Evolutionary conservation across 305 asterid species (phyloP).

Genomic region (Euphrasia arctica): DNA sequence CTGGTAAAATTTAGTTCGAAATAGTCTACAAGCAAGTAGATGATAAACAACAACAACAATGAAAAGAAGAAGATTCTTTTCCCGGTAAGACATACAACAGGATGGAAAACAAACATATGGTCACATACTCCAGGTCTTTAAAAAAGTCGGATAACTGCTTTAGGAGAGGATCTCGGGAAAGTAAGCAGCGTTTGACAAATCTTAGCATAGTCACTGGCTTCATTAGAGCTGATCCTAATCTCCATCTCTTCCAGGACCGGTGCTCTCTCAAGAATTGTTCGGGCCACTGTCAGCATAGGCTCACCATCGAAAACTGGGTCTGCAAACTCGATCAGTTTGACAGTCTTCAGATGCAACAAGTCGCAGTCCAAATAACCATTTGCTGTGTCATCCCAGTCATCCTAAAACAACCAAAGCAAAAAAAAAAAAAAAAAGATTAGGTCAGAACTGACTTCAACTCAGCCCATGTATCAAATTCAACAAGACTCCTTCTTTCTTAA

Average conservation of each 20-base stretch:
- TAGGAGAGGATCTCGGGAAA: not conserved
- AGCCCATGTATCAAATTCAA: not conserved
- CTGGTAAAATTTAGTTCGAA: too few species aligned
- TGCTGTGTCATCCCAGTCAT: not conserved
- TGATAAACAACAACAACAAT: too few species aligned
- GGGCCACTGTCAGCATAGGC: slow-evolving; percentile 9
- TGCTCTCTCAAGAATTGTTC: not conserved
- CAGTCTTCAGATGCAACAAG: slow-evolving; percentile 16
- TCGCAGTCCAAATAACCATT: not conserved
- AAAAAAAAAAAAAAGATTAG: not conserved
- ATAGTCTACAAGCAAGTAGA: too few species aligned
- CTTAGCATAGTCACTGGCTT: not conserved
- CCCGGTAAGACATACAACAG: too few species aligned
- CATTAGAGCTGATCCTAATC: not conserved
- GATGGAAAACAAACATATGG: too few species aligned
- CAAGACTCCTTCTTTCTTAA: not conserved
- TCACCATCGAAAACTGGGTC: not conserved
- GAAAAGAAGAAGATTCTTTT: too few species aligned
- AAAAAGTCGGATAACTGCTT: not conserved
- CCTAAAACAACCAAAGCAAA: not conserved
- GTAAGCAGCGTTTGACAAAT: not conserved
- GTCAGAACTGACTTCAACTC: not conserved
- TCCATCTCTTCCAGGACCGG: not conserved
- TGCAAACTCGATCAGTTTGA: not conserved
- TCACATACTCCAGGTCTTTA: not conserved